Base-by-base conservation (phyloP, 345 rosid species). In the Gossypium raimondii region DNA sequence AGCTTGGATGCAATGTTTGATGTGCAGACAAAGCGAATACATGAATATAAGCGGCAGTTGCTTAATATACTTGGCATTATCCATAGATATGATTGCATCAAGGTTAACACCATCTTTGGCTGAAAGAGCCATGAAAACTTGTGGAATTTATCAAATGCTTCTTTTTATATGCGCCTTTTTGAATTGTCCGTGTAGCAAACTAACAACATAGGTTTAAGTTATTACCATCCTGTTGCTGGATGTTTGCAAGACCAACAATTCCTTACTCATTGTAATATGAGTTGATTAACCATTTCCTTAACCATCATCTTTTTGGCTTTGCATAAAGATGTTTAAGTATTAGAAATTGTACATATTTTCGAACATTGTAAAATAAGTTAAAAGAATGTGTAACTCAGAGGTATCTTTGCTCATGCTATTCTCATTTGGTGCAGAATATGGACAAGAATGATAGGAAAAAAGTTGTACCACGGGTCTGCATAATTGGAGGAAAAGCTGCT, bases 401-500 rank as follows among this genome's bases (percentile, higher is more conserved):
- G 27, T 62, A 12, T 72, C 27, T 70, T 34, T 75, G 16, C 74
- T 62, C 20, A 50, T 62, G 41, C 24, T 66, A 9, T 65, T 64
- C 52, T 73, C 22, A 27, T 24, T 67, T 65, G 60, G 43, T 27
- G 59, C 77, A 84, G 85, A 80, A 82, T 63, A 85, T 85, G 88
- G 76, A 81, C 52, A 67, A 77, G 64, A 78, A 72, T 64, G 85
- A 79, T 56, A 83, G 80, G 77, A 81, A 44, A 68, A 81, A 79
- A 18, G 86, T 85, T 74, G 88, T 83, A 63, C 88, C 88, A 27
- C 86, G 85, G 44, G 86, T 85, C 67, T 83, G 86, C 83, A 85
- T 85, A 44, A 65, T 85, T 69, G 86, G 88, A 60, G 86, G 88
- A 38, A 85, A 83, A 79, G 88, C 88, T 62, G 88, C 88, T 24